A percentile compares a stretch with the other conserved stretches of the same genome.
phyloP scores from a whole-genome alignment of 148 eudicot species.

The Silene latifolia region DNA sequence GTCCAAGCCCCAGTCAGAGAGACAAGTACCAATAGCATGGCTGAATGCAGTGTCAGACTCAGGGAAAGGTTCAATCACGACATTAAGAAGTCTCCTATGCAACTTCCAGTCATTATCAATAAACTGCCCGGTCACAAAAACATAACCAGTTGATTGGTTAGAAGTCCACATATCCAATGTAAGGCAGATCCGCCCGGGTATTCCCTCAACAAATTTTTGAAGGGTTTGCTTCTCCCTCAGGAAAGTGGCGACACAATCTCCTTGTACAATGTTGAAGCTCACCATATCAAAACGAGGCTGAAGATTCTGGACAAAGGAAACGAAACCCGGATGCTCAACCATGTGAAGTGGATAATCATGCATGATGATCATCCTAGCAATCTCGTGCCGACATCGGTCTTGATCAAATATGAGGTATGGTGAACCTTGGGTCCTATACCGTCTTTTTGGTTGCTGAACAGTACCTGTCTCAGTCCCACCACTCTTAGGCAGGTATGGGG shows the following conservation, averaged over 20 bases:
- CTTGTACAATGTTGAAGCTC: conserved; percentile 55
- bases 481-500: conserved; percentile 38
- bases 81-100: conserved; percentile 68
- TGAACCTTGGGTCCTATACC: conserved; percentile 41
- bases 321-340: conserved; percentile 67
- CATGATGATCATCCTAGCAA: conserved; percentile 69
- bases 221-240: conserved; percentile 58
- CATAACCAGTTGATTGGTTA: conserved; percentile 49
- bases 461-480: conserved; percentile 28
- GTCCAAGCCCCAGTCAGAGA: conserved; percentile 75
- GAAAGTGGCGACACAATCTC: conserved; percentile 68
- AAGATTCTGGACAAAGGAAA: conserved; percentile 53
- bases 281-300: conserved; percentile 66
- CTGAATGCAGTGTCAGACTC: conserved; percentile 75
- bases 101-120: conserved; percentile 72
- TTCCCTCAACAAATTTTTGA: conserved; percentile 47
- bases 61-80: conserved; percentile 81
- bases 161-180: conserved; percentile 70
- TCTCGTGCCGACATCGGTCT: conserved; percentile 60
- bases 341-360: conserved; percentile 74
- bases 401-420: conserved; percentile 59
- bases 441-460: conserved; percentile 41
- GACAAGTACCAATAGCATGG: conserved; percentile 77
- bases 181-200: conserved; percentile 68
- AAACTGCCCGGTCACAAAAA: conserved; percentile 61